phyloP scores from a whole-genome alignment of 2,329 filamentous ascomycete species.

The Coniella lustricola region DNA sequence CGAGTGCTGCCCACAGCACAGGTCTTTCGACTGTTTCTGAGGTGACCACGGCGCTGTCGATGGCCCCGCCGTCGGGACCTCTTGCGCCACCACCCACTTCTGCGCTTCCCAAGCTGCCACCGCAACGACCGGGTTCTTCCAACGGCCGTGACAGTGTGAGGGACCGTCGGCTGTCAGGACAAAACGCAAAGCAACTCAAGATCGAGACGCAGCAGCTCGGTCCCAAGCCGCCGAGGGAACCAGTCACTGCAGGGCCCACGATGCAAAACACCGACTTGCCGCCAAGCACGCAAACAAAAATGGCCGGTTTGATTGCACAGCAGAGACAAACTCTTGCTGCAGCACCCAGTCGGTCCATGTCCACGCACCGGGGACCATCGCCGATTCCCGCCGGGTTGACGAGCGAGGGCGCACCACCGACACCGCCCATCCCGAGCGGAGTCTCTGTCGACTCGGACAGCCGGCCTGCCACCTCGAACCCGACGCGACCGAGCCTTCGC shows the following conservation, averaged over 20 bases:
- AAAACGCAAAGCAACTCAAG: conserved; percentile 75
- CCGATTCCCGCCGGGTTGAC: conserved; percentile 27
- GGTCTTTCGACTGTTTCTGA: conserved; percentile 69
- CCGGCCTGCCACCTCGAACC: conserved; percentile 47
- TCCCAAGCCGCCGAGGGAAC: conserved; percentile 20
- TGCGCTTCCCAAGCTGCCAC: conserved; percentile 38
- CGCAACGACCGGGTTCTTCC: conserved; percentile 29
- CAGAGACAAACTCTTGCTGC: conserved; percentile 36
- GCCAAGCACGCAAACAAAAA: conserved; percentile 19
- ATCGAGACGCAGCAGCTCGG: conserved; percentile 64
- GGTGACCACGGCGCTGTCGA: conserved; percentile 27
- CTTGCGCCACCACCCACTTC: conserved; percentile 43
- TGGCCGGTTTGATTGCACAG: conserved; percentile 32
- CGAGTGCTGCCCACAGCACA: conserved; percentile 61
- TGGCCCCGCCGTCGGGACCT: conserved; percentile 22
- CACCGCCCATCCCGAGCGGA: conserved; percentile 26
- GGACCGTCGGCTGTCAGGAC: conserved; percentile 71
- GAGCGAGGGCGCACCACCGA: conserved; percentile 20
- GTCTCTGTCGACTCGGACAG: conserved; percentile 24
- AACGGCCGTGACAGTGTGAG: conserved; percentile 50
- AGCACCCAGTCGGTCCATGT: conserved; percentile 25
- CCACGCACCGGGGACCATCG: conserved; percentile 21
- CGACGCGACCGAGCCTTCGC: conserved; percentile 39
- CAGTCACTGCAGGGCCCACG: conserved; percentile 21
- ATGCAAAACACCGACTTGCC: conserved; percentile 12